These are phyloP conservation scores for Colletotrichum brevisporum DNA, from an alignment of 2,329 filamentous ascomycete genomes.

Conservation along the genomic window DNA sequence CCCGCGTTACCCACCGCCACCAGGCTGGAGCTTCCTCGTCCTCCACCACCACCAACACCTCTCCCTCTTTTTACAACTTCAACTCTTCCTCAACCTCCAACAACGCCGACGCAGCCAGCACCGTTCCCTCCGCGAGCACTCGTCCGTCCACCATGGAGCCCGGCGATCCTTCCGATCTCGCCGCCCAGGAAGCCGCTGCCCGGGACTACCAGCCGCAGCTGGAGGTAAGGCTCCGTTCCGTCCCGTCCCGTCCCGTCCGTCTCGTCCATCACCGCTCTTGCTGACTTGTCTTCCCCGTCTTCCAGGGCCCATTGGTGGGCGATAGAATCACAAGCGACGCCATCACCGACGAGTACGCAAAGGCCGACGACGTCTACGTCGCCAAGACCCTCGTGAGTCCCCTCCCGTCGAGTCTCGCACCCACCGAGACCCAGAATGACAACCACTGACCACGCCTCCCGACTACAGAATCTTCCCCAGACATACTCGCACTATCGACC, in stretches of 20 bases:
- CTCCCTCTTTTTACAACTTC: constrained; percentile 38
- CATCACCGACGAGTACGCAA: constrained; percentile 89
- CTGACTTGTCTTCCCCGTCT: constrained; percentile 3
- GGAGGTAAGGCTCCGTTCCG: constrained; percentile 58
- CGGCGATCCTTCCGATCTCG: constrained; percentile 58
- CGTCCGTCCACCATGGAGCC: constrained; percentile 43
- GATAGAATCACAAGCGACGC: constrained; percentile 81
- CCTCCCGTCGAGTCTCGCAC: constrained; percentile 16
- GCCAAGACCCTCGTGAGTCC: constrained; percentile 85
- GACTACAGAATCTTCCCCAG: constrained; percentile 78
- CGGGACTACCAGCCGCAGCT: constrained; percentile 71
- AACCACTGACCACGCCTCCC: background rate
- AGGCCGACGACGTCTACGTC: constrained; percentile 87
- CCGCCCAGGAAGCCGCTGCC: constrained; percentile 73
- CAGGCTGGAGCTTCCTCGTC: constrained; percentile 17
- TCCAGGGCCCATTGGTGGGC: constrained; percentile 86
- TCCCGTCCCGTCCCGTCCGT: background rate
- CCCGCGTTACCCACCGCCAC: constrained; percentile 23
- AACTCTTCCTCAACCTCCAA: constrained; percentile 19
- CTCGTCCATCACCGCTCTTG: background rate
- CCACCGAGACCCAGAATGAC: constrained; percentile 40
- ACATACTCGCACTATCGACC: constrained; percentile 91
- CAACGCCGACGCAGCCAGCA: constrained; percentile 24
- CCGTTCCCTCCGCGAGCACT: constrained; percentile 54
- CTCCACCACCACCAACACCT: constrained; percentile 22